Evolutionary conservation across 768 basidiomycete species (phyloP), one percentile per base, ranked within the genome.

Genomic region (Boletellus sp.): DNA sequence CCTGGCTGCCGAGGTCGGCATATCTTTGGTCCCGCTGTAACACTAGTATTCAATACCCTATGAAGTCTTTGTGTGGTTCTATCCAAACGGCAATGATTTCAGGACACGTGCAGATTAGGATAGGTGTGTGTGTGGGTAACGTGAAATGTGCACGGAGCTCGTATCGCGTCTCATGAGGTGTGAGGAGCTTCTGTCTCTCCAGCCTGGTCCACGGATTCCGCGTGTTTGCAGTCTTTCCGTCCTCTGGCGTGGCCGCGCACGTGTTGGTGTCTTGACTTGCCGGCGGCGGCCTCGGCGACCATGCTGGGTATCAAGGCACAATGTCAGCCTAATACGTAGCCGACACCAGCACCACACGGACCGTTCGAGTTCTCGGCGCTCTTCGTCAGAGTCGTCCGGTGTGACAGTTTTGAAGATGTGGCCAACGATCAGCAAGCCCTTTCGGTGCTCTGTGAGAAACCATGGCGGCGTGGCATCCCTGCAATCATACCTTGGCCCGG

Each of bases 361-460:
- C 88, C 93, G 75, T 70, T 99, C 96, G 17, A 99, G 80, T 68
- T 97, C 93, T 42, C 96, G 79, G 22, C 96, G 83, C 62, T 96
- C 96, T 64, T 88, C 87, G 62, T 96, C 94, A 8, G 90, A 85
- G 64, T 90, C 93, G 63, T 98, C 95, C 3, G 96, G 88, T 26
- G 78, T 64, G 0, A 89, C 80, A 4, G 77, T 71, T 68, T 94
- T 95, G 77, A 97, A 95, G 57, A 95, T 84, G 15, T 87, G 86
- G 7, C 95, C 96, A 31, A 88, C 85, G 15, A 91, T 74, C 49
- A 98, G 72, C n/a, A 98, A 74, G 37, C 87, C 94, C 86, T 93
- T 59, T 6, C 22, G 7, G 45, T 26, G 31, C 6, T 36, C 9
- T 38, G 55, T 50, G 22, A 53, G 44, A 35, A 46, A 19, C 28